phyloP scores from a whole-genome alignment of 1,284 basidiomycete species.

The Trichosporon coremiiforme region DNA sequence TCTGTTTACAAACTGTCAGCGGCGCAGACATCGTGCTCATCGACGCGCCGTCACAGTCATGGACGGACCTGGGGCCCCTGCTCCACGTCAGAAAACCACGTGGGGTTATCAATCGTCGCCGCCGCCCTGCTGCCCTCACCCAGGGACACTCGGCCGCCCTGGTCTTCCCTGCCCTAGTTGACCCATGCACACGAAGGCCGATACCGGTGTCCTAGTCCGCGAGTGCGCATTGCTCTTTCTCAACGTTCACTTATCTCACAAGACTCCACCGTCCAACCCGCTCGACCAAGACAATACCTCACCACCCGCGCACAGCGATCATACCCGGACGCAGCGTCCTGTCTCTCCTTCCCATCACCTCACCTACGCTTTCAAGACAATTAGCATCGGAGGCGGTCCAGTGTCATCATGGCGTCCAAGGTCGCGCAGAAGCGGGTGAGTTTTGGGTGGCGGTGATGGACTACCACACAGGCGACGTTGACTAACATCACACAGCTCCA shows the following conservation, averaged over 20 bases:
- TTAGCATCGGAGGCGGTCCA: not conserved
- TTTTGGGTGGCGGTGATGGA: slow-evolving; percentile 20
- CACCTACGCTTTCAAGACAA: not conserved
- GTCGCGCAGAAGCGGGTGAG: slow-evolving; percentile 57
- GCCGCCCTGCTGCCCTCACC: not conserved
- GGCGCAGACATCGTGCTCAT: not conserved
- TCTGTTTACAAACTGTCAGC: not conserved
- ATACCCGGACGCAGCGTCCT: slow-evolving; percentile 11
- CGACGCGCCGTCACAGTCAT: not conserved
- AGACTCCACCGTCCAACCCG: not conserved
- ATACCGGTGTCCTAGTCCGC: slow-evolving; percentile 1
- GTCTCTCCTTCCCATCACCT: not conserved
- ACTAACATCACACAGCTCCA: slow-evolving; percentile 40
- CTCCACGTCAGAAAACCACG: slow-evolving; percentile 10
- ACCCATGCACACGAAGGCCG: slow-evolving; percentile 14
- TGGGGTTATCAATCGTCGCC: not conserved
- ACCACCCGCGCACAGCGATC: not conserved
- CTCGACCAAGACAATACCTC: slow-evolving; percentile 2
- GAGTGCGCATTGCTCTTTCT: not conserved
- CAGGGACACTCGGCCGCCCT: not conserved
- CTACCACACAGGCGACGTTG: not conserved
- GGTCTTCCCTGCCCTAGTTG: not conserved
- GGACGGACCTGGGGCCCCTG: not conserved
- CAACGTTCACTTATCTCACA: not conserved
- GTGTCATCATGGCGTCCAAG: slow-evolving; percentile 54